A percentile compares a stretch with the other conserved stretches of the same genome.
Evolutionary conservation across 2,329 filamentous ascomycete genomes (phyloP).

Genomic region (Ilyonectria destructans): DNA sequence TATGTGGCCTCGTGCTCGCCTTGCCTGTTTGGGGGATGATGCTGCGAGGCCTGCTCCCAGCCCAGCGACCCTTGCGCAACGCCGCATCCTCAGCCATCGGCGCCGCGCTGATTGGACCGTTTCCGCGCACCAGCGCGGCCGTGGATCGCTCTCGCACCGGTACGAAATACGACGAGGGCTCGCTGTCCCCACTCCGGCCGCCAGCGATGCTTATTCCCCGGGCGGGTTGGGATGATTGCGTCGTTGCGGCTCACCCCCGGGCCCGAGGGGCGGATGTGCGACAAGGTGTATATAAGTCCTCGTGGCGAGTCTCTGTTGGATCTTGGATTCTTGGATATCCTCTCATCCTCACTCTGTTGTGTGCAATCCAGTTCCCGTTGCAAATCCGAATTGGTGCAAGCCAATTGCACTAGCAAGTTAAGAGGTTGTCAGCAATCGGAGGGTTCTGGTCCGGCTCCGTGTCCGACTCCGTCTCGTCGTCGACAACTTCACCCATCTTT

Average conservation of each 20-base stretch:
- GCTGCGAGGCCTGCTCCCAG: slow-evolving; percentile 22
- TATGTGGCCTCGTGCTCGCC: background rate
- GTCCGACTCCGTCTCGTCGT: background rate
- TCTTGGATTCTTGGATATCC: background rate
- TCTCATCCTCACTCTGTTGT: background rate
- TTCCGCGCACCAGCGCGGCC: background rate
- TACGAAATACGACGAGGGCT: slow-evolving; percentile 29
- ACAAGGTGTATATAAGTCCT: slow-evolving; percentile 25
- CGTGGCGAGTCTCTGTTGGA: background rate
- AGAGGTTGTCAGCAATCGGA: slow-evolving; percentile 30
- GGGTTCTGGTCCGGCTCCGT: slow-evolving; percentile 20
- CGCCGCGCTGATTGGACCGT: background rate
- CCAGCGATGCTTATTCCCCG: slow-evolving; percentile 13
- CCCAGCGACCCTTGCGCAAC: background rate
- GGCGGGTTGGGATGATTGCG: slow-evolving; percentile 10
- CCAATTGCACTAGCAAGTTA: slow-evolving; percentile 1
- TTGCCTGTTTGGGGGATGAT: slow-evolving; percentile 30
- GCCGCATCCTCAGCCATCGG: too few relatives aligned
- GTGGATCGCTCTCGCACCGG: slow-evolving; percentile 10
- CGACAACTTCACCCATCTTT: background rate
- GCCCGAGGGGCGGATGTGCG: slow-evolving; percentile 1
- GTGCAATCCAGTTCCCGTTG: too few relatives aligned
- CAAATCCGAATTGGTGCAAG: background rate
- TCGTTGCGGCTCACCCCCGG: slow-evolving; percentile 22
- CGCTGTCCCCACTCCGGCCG: slow-evolving; percentile 23